A percentile compares a stretch with the other conserved stretches of the same genome.
phyloP scores from a whole-genome alignment of 768 basidiomycete genomes.

The Hygrophoropsis aurantiaca region DNA sequence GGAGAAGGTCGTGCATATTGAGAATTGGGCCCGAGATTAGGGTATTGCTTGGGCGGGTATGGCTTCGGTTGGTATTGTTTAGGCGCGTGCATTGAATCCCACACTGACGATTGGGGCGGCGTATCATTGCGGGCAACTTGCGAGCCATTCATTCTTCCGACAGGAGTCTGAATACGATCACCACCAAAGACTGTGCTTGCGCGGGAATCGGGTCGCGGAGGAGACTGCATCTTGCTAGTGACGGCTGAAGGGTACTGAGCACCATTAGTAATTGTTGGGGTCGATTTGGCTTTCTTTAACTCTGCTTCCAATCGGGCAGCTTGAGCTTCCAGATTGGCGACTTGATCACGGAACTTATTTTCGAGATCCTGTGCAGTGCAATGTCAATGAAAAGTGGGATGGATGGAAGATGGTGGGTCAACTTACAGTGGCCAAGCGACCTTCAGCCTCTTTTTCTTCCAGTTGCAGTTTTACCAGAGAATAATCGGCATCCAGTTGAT shows the following conservation, averaged over 20 bases:
- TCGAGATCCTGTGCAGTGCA: slow-evolving; percentile 60
- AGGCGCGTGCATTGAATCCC: slow-evolving; percentile 71
- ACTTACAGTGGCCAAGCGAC: slow-evolving; percentile 64
- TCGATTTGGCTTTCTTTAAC: slow-evolving; percentile 45
- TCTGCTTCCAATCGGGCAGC: slow-evolving; percentile 58
- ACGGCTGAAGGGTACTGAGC: slow-evolving; percentile 42
- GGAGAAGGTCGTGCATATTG: slow-evolving; percentile 3
- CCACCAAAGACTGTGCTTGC: slow-evolving; percentile 60
- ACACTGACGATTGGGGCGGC: slow-evolving; percentile 58
- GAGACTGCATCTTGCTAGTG: slow-evolving; percentile 34
- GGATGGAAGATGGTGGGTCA: background rate
- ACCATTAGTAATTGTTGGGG: slow-evolving; percentile 28
- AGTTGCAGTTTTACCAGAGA: slow-evolving; percentile 67
- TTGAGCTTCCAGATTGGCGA: slow-evolving; percentile 60
- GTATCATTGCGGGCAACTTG: slow-evolving; percentile 39
- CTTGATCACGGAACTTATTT: slow-evolving; percentile 64
- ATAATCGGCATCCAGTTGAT: slow-evolving; percentile 71
- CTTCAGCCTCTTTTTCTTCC: slow-evolving; percentile 73
- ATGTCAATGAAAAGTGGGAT: slow-evolving; percentile 4
- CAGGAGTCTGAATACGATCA: slow-evolving; percentile 53
- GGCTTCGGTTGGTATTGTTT: slow-evolving; percentile 19
- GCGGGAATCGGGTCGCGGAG: slow-evolving; percentile 73
- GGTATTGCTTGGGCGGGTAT: slow-evolving; percentile 13
- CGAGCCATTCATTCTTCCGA: slow-evolving; percentile 35
- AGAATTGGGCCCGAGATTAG: slow-evolving; percentile 13